Evolutionary conservation across 2,329 filamentous ascomycete species (phyloP).

Genomic region (Phyllosticta citriasiana): DNA sequence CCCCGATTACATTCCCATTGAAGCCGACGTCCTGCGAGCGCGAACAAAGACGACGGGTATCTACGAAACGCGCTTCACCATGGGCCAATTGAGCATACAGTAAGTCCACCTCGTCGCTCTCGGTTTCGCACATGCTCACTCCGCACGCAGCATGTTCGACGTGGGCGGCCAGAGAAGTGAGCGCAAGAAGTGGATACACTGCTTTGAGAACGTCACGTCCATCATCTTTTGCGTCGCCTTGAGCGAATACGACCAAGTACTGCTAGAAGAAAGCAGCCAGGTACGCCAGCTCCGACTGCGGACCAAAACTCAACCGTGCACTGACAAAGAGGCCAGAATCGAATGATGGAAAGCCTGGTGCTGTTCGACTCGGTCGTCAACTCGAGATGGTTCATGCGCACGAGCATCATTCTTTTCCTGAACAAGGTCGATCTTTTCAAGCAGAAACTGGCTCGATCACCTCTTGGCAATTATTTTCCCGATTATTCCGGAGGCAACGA

Average conservation of each 20-base stretch:
- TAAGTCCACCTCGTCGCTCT: constrained; percentile 43
- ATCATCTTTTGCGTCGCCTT: constrained; percentile 98
- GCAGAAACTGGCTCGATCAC: constrained; percentile 81
- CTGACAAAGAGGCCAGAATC: constrained; percentile 56
- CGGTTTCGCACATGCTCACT: constrained; percentile 13
- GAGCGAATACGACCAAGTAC: constrained; percentile 95
- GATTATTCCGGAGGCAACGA: constrained; percentile 97
- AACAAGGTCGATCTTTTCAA: constrained; percentile 99
- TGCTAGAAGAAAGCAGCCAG: constrained; percentile 95
- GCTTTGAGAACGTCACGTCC: constrained; percentile 98
- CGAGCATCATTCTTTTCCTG: constrained; percentile 94
- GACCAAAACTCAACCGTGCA: background rate
- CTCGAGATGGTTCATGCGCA: constrained; percentile 97
- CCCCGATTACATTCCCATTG: constrained; percentile 79
- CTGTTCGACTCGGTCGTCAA: constrained; percentile 98
- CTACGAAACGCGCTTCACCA: constrained; percentile 96
- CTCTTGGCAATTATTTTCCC: constrained; percentile 89
- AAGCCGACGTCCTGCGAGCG: constrained; percentile 89
- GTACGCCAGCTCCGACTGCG: constrained; percentile 40
- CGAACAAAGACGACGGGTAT: constrained; percentile 98
- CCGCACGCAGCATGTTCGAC: constrained; percentile 78
- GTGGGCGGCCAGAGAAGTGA: constrained; percentile 95
- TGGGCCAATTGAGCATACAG: constrained; percentile 99
- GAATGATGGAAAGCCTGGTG: constrained; percentile 97
- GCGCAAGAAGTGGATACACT: constrained; percentile 99